Base-by-base conservation (phyloP, 441 rosid species). In the Oxalis stricta region DNA sequence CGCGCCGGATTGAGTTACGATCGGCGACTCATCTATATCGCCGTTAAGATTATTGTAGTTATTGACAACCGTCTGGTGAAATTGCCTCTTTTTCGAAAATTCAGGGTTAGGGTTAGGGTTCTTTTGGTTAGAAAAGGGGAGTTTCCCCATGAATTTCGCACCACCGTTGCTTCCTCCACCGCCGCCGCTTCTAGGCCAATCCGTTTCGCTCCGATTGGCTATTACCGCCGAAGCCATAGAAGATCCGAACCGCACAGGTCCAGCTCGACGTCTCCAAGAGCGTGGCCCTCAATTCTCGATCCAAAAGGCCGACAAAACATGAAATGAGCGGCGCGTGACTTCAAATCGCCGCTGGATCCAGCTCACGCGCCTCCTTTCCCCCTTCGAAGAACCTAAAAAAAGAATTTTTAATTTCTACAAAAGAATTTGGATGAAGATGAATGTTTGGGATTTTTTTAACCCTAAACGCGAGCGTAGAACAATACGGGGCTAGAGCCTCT, bases 181-280 rank as follows among this genome's bases (percentile, higher is more conserved):
- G 33, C 42, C 48, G 28, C 7, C 7, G 10, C 38, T 34, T 39
- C 65, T 51, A 46, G 70, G 65, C 83, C 80, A 72, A 38, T 61
- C 62, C 20, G 71, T 75, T 50, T 77, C 86, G 64, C 51, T 70
- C 33, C 72, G 63, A 60, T 76, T 71, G 19, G 82, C 76, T 65
- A 79, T 44, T 20, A 77, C 72, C 16, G 86, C 78, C 23, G 89
- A 81, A 26, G 83, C 89, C 94, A 83, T 83, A 42, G 58, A 45
- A 40, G 31, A 50, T 29, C 46, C 36, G 48, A 46, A 41, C 26
- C 32, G 22, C 15, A 11, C 43, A 24, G 12, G 9, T 36, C 61
- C 62, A 48, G 52, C 5, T n/a, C 19, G 35, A 11, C 8, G n/a
- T 26, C 31, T 41, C 24, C 17, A 62, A 66, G 60, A 56, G 53